Evolutionary conservation across 2,329 filamentous ascomycete species (phyloP).

Genomic region (Colletotrichum caudatum): DNA sequence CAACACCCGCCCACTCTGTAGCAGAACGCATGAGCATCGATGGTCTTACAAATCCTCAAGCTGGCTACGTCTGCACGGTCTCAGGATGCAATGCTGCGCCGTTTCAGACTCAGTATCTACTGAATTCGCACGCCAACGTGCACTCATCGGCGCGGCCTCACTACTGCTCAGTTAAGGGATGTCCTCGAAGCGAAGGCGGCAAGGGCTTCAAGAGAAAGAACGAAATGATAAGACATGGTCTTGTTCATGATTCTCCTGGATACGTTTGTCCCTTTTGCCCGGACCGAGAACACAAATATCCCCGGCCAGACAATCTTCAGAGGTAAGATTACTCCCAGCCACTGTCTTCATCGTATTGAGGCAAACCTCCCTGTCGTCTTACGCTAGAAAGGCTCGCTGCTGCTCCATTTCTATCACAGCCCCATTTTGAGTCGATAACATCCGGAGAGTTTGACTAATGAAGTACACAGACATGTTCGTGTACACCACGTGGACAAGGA

Average conservation of each 20-base stretch:
- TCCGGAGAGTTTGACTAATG: conserved; percentile 9
- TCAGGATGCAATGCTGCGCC: conserved; percentile 76
- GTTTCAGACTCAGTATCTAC: conserved; percentile 81
- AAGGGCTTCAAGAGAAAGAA: conserved; percentile 80
- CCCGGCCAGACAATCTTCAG: conserved; percentile 94
- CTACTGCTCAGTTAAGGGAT: conserved; percentile 73
- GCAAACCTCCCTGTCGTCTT: not conserved
- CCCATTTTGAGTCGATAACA: not conserved
- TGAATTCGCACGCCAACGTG: conserved; percentile 84
- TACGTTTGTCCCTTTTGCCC: conserved; percentile 98
- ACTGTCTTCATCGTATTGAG: not conserved
- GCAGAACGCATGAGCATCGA: conserved; percentile 71
- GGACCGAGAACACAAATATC: conserved; percentile 93
- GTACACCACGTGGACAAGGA: conserved; percentile 92
- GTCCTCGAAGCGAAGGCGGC: conserved; percentile 72
- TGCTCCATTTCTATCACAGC: not conserved
- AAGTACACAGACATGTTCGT: conserved; percentile 79
- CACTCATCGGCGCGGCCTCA: conserved; percentile 75
- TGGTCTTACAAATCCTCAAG: conserved; percentile 65
- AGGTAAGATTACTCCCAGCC: conserved; percentile 67
- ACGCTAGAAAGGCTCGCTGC: not conserved
- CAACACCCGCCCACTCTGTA: conserved; percentile 58
- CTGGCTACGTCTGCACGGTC: conserved; percentile 68
- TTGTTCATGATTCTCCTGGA: conserved; percentile 93
- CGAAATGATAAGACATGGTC: conserved; percentile 80